Evolutionary conservation across 2,329 filamentous ascomycete genomes (phyloP).

Genomic region (Aspergillus tubingensis): DNA sequence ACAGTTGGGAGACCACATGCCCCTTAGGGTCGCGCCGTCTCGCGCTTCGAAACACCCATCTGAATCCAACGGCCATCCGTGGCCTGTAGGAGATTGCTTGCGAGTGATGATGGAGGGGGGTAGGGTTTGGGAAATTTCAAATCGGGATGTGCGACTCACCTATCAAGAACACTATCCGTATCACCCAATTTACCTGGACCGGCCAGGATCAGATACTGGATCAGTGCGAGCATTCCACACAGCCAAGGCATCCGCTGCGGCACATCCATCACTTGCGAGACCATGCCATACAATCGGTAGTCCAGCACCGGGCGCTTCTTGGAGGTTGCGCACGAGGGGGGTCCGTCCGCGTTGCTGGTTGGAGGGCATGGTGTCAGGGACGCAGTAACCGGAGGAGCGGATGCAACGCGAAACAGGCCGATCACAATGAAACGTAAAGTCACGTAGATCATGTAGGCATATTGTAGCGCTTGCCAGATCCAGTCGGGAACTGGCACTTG

Average conservation of each 20-base stretch:
- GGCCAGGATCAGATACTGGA: conserved; percentile 71
- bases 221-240: conserved; percentile 69
- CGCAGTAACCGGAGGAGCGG: conserved; percentile 56
- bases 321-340: conserved; percentile 33
- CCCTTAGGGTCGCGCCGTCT: conserved; percentile 14
- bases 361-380: conserved; percentile 28
- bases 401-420: conserved; percentile 67
- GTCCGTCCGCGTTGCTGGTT: conserved; percentile 30
- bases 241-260: conserved; percentile 89
- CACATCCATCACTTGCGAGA: conserved; percentile 72
- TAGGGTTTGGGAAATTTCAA: conserved; percentile 16
- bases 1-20: conserved; percentile 27
- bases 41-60: conserved; percentile 2
- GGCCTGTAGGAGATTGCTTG: background rate
- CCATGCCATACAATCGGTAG: conserved; percentile 76
- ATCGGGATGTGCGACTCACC: conserved; percentile 63
- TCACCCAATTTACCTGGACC: conserved; percentile 75
- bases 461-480: conserved; percentile 57
- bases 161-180: conserved; percentile 79
- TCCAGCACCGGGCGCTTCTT: conserved; percentile 65
- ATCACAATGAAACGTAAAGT: conserved; percentile 66
- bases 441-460: conserved; percentile 56
- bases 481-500: conserved; percentile 41
- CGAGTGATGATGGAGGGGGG: conserved; percentile 2
- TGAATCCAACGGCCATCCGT: background rate